These are phyloP conservation scores for Maudiozyma humilis DNA, from an alignment of 1,139 yeast species.

Conservation along the genomic window DNA sequence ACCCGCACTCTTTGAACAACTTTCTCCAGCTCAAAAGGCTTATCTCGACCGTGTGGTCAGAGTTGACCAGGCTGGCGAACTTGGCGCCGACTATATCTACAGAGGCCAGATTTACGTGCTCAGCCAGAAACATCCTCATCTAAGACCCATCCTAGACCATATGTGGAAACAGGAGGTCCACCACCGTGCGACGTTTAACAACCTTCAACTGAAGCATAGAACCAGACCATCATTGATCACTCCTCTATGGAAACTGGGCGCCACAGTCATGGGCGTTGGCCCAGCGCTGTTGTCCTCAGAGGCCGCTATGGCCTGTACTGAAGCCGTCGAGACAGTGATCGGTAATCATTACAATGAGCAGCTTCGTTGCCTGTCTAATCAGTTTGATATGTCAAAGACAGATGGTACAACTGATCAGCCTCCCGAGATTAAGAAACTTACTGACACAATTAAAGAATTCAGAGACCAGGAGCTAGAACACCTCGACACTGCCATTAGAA, in stretches of 20 bases:
- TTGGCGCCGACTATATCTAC: conserved; percentile 93
- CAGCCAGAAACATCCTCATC: conserved; percentile 59
- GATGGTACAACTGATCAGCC: conserved; percentile 37
- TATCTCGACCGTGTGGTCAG: conserved; percentile 69
- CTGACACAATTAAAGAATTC: conserved; percentile 59
- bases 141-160: conserved; percentile 68
- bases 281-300: conserved; percentile 86
- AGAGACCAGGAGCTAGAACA: conserved; percentile 96
- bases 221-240: conserved; percentile 87
- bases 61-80: conserved; percentile 97
- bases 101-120: conserved; percentile 82
- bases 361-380: conserved; percentile 62
- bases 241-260: conserved; percentile 90
- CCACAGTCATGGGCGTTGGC: conserved; percentile 74
- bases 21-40: conserved; percentile 57
- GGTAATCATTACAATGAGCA: conserved; percentile 94
- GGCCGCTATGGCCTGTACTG: conserved; percentile 99
- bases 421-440: conserved; percentile 53
- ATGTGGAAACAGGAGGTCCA: conserved; percentile 98
- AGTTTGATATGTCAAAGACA: conserved; percentile 41
- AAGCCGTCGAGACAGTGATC: conserved; percentile 96
- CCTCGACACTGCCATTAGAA: conserved; percentile 81
- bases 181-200: conserved; percentile 80
- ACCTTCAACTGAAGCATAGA: conserved; percentile 63
- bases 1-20: conserved; percentile 14